Base-by-base conservation (phyloP, 345 rosid genomes). In the Lepidium africanum region DNA sequence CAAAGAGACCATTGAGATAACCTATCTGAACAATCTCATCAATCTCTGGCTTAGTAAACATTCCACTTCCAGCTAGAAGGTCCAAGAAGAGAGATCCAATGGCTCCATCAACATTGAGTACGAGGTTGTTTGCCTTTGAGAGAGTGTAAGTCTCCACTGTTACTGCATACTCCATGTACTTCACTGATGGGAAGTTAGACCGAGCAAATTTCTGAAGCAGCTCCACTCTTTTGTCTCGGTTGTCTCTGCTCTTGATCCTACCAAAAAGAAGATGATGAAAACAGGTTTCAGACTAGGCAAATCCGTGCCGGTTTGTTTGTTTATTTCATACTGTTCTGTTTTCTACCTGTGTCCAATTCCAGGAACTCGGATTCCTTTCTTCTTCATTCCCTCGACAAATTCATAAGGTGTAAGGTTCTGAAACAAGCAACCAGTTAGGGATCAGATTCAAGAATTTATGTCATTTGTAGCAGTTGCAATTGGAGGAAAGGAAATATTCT, bases 231-330 rank as follows among this genome's bases (percentile, higher is more conserved):
- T 91, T 78, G 80, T 94, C 99, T 73, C 96, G 85, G 81, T 91
- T 94, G 83, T 94, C 99, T 40, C 96, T 91, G 70, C 97, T 89
- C 90, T 91, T 94, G 81, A 94, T 86, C 87, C 99, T 91, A 40
- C 32, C 9, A 71, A 51, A 49, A 2, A 47, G 40, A 32, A 63
- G 47, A 48, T 58, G 42, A 60, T 10, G 41, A 65, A 11, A 37
- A 63, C 32, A 60, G 14, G 19, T 46, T 56, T 41, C 32, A 51
- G 59, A 59, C 17, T 21, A 46, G 25, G 23, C 9, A 48, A n/a
- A 2, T 7, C 17, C 1, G 5, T 45, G 32, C 0, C 13, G 2
- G n/a, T 68, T 21, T 57, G 30, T 16, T 38, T 27, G 0, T 37
- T 72, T 54, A 13, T 16, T 48, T 8, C 21, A 57, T 30, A 30